phyloP scores from a whole-genome alignment of 2,329 filamentous ascomycete species.

The Ophiocordyceps camponoti-leonardi region DNA sequence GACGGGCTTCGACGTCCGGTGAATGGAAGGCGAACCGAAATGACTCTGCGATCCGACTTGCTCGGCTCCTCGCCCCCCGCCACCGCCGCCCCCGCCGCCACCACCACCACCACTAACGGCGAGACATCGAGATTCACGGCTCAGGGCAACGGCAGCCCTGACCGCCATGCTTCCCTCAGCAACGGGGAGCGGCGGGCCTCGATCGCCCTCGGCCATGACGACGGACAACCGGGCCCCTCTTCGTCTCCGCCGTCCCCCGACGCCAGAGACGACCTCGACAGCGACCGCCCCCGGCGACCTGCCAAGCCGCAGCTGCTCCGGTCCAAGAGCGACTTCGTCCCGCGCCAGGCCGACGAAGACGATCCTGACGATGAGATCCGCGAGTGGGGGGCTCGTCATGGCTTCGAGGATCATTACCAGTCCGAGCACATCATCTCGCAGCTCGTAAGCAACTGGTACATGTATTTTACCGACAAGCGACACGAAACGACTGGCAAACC shows the following conservation, averaged over 20 bases:
- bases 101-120: constrained; percentile 11
- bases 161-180: constrained; percentile 11
- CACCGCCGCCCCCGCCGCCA: constrained; percentile 9
- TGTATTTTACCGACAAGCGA: constrained; percentile 98
- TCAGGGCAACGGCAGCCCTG: constrained; percentile 11
- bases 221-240: constrained; percentile 8
- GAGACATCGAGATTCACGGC: constrained; percentile 12
- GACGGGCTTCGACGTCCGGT: constrained; percentile 6
- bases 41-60: constrained; percentile 16
- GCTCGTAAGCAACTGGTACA: constrained; percentile 87
- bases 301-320: constrained; percentile 33
- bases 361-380: constrained; percentile 26
- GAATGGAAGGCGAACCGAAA: constrained; percentile 10
- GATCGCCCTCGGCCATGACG: constrained; percentile 27
- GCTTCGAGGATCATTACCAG: constrained; percentile 84
- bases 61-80: constrained; percentile 13
- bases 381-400: constrained; percentile 54
- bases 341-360: constrained; percentile 22
- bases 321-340: constrained; percentile 38
- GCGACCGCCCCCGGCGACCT: constrained; percentile 19
- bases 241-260: constrained; percentile 4
- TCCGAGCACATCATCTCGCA: constrained; percentile 78
- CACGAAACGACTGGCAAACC: constrained; percentile 89
- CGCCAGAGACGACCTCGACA: constrained; percentile 14
- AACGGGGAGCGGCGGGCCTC: constrained; percentile 22